These are phyloP conservation scores for Flaveria brownii DNA, from an alignment of 129 eudicot species.

Conservation along the genomic window DNA sequence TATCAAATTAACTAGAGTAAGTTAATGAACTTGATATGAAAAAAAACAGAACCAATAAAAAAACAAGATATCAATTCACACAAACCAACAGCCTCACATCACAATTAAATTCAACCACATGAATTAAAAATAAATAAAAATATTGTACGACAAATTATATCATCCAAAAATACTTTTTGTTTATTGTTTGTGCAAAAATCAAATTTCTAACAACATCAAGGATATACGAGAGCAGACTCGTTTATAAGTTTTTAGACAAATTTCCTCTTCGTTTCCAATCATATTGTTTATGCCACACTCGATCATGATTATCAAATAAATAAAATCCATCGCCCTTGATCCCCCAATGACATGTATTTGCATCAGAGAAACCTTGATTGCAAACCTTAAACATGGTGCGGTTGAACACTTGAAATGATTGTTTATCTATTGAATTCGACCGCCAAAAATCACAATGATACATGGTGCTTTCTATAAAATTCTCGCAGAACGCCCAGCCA, in stretches of 20 bases:
- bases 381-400: constrained; percentile 25
- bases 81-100: too few relatives aligned
- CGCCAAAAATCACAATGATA: constrained; percentile 25
- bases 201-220: background rate
- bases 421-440: constrained; percentile 8
- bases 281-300: constrained; percentile 26
- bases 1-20: too few relatives aligned
- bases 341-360: constrained; percentile 31
- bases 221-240: background rate
- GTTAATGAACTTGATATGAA: too few relatives aligned
- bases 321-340: constrained; percentile 36
- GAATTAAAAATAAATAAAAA: background rate
- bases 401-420: constrained; percentile 30
- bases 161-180: background rate
- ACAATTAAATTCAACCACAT: background rate
- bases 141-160: background rate
- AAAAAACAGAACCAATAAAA: too few relatives aligned
- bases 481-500: constrained; percentile 34
- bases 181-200: background rate
- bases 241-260: background rate
- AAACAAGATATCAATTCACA: too few relatives aligned
- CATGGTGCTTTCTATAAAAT: constrained; percentile 7
- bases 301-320: constrained; percentile 23
- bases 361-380: constrained; percentile 11
- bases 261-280: constrained; percentile 5